Percentiles rank a stretch among this genome's conserved stretches.
Evolutionary conservation across 352 stramenopile species (phyloP).

Genomic region (Phytophthora syringae): DNA sequence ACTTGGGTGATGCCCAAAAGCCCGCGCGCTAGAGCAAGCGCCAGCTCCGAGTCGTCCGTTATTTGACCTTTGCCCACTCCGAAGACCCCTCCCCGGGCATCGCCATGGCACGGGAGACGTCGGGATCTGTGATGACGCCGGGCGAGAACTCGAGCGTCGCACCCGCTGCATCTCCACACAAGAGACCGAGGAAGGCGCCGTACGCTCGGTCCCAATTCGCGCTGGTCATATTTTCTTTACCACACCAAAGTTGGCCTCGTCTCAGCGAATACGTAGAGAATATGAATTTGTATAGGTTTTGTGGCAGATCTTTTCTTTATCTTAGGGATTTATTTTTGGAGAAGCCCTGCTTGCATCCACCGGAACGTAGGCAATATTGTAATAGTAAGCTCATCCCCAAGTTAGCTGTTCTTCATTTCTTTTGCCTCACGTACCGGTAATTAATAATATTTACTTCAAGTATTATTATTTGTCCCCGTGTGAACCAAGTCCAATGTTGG

Average conservation of each 20-base stretch:
- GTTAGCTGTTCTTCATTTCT: no score
- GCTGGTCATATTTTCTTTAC: conserved; percentile 6
- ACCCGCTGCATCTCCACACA: conserved; percentile 60
- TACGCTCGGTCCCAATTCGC: conserved; percentile 43
- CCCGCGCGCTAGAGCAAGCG: conserved; percentile 48
- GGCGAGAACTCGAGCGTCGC: conserved; percentile 60
- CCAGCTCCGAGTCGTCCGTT: conserved; percentile 72
- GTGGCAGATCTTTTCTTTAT: no score
- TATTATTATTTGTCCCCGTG: no score
- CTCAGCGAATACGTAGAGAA: conserved; percentile 1
- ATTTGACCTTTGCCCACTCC: conserved; percentile 52
- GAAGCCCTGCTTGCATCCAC: no score
- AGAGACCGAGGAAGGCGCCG: conserved; percentile 53
- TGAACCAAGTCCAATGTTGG: background rate
- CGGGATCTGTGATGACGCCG: conserved; percentile 27
- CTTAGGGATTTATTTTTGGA: no score
- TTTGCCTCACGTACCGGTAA: no score
- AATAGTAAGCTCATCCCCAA: no score
- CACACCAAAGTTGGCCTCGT: no score
- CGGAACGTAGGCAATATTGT: no score
- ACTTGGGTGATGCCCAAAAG: conserved; percentile 29
- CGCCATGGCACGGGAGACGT: conserved; percentile 41
- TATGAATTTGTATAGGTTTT: no score
- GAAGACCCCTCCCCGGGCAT: conserved; percentile 63
- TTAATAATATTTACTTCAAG: no score